Conservation (phyloP, 305 asterid genomes). For the Ilex paraguariensis region DNA sequence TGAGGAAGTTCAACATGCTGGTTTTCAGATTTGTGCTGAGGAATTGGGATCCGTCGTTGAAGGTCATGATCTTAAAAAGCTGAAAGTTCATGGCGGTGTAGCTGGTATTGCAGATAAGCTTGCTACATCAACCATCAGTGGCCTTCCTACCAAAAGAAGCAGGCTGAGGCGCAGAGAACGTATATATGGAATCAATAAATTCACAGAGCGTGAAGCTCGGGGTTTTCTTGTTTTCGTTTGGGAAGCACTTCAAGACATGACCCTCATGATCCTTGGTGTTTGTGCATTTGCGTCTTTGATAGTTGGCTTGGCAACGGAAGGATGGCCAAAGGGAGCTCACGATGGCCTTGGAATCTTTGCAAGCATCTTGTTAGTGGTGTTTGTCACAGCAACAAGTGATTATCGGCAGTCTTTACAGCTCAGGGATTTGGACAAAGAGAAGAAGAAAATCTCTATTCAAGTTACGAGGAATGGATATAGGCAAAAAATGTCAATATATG, state of each 20-base stretch:
- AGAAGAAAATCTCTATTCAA: slow-evolving; percentile 75
- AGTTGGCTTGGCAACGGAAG: slow-evolving; percentile 82
- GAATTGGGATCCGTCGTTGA: slow-evolving; percentile 81
- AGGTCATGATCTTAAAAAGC: slow-evolving; percentile 69
- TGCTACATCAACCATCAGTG: slow-evolving; percentile 38
- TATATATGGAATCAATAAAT: slow-evolving; percentile 60
- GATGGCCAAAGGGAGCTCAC: slow-evolving; percentile 94
- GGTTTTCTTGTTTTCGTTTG: slow-evolving; percentile 78
- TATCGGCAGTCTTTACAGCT: slow-evolving; percentile 85
- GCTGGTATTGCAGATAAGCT: slow-evolving; percentile 56
- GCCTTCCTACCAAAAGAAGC: slow-evolving; percentile 42
- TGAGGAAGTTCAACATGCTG: slow-evolving; percentile 54
- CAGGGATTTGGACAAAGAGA: slow-evolving; percentile 82
- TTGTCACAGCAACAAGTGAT: slow-evolving; percentile 87
- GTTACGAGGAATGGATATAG: slow-evolving; percentile 73
- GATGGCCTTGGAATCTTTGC: slow-evolving; percentile 91
- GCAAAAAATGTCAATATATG: slow-evolving; percentile 67
- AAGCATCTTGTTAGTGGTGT: slow-evolving; percentile 76
- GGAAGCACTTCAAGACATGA: slow-evolving; percentile 94
- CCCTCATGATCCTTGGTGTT: slow-evolving; percentile 81
- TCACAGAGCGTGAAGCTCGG: slow-evolving; percentile 43
- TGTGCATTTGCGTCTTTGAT: slow-evolving; percentile 77
- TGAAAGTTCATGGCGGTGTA: slow-evolving; percentile 67
- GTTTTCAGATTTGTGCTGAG: slow-evolving; percentile 73
- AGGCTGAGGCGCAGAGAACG: slow-evolving; percentile 41